Evolutionary conservation across 768 basidiomycete genomes (phyloP).

Genomic region (Fistulinella prunicolor): DNA sequence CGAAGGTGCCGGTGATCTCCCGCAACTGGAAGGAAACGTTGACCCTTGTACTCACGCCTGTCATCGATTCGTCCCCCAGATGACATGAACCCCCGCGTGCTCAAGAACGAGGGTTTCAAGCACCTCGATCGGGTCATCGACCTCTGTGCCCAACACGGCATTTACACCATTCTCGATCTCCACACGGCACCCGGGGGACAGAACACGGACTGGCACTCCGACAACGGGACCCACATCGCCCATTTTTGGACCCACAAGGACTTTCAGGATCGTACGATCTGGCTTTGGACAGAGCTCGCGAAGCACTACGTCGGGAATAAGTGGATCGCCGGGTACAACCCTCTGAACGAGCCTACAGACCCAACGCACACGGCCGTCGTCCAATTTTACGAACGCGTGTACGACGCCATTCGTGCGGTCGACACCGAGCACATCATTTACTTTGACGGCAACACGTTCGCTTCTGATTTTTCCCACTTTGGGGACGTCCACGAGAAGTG

Average conservation of each 20-base stretch:
- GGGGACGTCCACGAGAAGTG: conserved; percentile 60
- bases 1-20: conserved; percentile 35
- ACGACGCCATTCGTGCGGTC: conserved; percentile 65
- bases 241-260: conserved; percentile 84
- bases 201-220: conserved; percentile 79
- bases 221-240: conserved; percentile 65
- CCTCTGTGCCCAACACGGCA: conserved; percentile 69
- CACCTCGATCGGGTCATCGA: conserved; percentile 82
- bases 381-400: conserved; percentile 63
- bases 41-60: not conserved
- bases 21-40: not conserved
- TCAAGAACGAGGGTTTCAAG: conserved; percentile 72
- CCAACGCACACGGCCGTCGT: conserved; percentile 61
- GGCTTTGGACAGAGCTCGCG: conserved; percentile 77
- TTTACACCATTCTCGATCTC: conserved; percentile 77
- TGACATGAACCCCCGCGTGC: conserved; percentile 75
- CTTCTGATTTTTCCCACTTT: conserved; percentile 73
- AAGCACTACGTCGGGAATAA: conserved; percentile 71
- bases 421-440: conserved; percentile 74
- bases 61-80: conserved; percentile 33
- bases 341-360: conserved; percentile 79
- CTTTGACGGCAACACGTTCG: conserved; percentile 84
- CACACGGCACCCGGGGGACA: conserved; percentile 76
- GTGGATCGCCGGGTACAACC: conserved; percentile 88
- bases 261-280: conserved; percentile 74